Evolutionary conservation across 2,329 filamentous ascomycete species (phyloP).

Genomic region (Daldinia sp.): DNA sequence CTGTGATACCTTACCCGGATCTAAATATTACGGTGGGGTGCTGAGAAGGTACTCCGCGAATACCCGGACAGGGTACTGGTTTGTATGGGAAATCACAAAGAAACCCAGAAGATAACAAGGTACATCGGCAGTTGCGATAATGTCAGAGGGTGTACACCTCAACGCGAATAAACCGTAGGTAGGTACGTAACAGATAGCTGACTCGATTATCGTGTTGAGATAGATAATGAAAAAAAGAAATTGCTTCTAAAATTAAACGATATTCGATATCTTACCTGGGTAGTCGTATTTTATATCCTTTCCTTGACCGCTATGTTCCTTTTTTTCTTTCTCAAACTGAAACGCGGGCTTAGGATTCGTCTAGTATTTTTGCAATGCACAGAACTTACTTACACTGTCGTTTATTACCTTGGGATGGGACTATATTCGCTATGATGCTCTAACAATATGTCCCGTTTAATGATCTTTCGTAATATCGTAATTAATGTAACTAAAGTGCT

Average conservation of each 20-base stretch:
- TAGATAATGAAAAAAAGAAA: no score
- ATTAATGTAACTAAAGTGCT: not conserved
- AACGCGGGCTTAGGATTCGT: not conserved
- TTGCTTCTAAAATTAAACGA: no score
- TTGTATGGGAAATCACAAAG: not conserved
- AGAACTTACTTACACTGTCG: not conserved
- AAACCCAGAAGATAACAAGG: constrained; percentile 18
- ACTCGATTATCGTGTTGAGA: no score
- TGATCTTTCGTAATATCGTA: not conserved
- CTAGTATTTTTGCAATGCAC: not conserved
- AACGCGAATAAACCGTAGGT: not conserved
- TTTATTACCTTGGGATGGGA: not conserved
- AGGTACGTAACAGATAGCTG: not conserved
- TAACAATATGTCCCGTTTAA: not conserved
- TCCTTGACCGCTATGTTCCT: not conserved
- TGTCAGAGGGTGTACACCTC: not conserved
- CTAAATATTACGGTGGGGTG: constrained; percentile 31
- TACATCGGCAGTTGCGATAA: constrained; percentile 7
- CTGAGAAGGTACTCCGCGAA: constrained; percentile 22
- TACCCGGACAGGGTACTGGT: constrained; percentile 12
- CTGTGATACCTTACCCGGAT: constrained; percentile 22
- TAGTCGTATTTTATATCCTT: not conserved
- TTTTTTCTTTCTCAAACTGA: not conserved
- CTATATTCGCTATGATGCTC: not conserved
- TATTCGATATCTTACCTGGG: no score